Evolutionary conservation across 345 rosid species (phyloP).

Genomic region (Eucalyptus erythrocorys): DNA sequence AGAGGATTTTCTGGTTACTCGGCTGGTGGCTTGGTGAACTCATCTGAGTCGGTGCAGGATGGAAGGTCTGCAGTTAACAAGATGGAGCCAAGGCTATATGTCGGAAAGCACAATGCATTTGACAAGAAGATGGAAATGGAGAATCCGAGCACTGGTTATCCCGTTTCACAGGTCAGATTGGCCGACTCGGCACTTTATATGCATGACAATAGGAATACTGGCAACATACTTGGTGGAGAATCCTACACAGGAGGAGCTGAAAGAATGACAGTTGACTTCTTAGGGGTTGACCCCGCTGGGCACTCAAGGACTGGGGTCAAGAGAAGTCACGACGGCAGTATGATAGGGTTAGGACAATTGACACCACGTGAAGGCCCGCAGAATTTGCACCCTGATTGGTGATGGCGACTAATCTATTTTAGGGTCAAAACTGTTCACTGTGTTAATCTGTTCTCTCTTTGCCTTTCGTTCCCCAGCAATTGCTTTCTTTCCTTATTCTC

Average conservation of each 20-base stretch:
- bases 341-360: conserved; percentile 5
- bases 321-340: conserved; percentile 1
- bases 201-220: not conserved
- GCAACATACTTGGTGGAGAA: not conserved
- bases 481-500: not conserved
- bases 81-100: not conserved
- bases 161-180: not conserved
- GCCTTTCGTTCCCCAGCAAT: not conserved
- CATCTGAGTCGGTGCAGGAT: conserved; percentile 11
- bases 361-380: conserved; percentile 4
- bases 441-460: not conserved
- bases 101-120: not conserved
- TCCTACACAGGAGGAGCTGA: conserved; percentile 6
- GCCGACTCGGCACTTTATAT: not conserved
- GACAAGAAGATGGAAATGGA: not conserved
- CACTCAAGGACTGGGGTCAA: conserved; percentile 5
- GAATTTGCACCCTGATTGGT: conserved; percentile 25
- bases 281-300: conserved; percentile 29
- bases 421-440: not conserved
- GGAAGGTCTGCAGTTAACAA: not conserved
- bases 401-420: not conserved
- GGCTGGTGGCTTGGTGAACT: not conserved
- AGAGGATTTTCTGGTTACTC: conserved; percentile 38
- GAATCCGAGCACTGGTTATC: not conserved
- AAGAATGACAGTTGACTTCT: conserved; percentile 35